Evolutionary conservation across 352 stramenopile species (phyloP).

Genomic region (Phytophthora meadii): DNA sequence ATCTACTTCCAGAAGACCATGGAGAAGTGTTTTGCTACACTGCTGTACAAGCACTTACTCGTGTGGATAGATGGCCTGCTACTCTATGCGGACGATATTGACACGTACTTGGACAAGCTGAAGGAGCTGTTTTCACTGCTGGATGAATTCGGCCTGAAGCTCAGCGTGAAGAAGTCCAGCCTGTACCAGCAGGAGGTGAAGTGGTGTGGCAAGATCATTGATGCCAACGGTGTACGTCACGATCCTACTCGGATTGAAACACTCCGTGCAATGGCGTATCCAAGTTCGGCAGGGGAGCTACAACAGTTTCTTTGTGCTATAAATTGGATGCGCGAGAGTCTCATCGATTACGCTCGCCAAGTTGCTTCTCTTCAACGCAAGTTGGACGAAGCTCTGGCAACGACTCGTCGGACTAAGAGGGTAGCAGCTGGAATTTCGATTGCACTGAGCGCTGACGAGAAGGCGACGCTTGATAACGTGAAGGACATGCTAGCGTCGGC

Average conservation of each 20-base stretch:
- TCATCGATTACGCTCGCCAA: no score
- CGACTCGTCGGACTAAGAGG: no score
- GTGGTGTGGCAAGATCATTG: neutral
- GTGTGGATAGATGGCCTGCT: constrained; percentile 24
- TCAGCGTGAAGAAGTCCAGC: neutral
- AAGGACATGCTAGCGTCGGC: no score
- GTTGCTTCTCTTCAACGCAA: no score
- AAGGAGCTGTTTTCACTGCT: constrained; percentile 25
- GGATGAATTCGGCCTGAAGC: constrained; percentile 15
- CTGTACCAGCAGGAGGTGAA: neutral
- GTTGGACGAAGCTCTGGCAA: no score
- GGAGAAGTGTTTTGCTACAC: constrained; percentile 1
- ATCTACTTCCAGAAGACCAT: constrained; percentile 19
- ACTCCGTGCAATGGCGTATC: neutral
- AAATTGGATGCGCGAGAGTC: no score
- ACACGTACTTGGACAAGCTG: constrained; percentile 27
- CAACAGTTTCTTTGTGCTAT: no score
- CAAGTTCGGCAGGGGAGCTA: no score
- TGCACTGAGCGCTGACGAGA: no score
- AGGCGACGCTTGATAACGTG: no score
- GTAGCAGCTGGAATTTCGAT: no score
- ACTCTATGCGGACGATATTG: constrained; percentile 26
- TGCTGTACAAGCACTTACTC: constrained; percentile 15
- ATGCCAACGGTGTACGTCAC: neutral
- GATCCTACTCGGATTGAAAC: neutral